These are phyloP conservation scores for Fusarium robinianum DNA, from an alignment of 2,329 filamentous ascomycete species.

Conservation along the genomic window DNA sequence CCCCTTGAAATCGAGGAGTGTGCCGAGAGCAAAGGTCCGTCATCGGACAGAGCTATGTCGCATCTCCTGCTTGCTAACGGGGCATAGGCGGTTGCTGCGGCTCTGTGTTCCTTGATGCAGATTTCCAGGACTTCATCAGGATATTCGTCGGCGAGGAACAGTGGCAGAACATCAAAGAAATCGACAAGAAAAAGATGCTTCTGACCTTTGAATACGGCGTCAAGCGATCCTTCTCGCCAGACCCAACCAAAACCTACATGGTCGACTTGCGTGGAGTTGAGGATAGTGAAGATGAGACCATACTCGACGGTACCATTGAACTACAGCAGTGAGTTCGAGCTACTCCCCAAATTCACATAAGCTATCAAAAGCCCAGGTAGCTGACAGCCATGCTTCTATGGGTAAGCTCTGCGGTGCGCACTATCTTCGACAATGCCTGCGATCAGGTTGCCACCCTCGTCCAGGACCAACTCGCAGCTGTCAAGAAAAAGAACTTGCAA, in stretches of 20 bases:
- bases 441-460: conserved; percentile 1
- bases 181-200: not conserved
- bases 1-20: conserved; percentile 1
- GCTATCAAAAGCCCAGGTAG: too few relatives aligned
- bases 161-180: not conserved
- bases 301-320: not conserved
- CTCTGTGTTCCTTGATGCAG: not conserved
- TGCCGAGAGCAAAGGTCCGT: not conserved
- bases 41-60: too few relatives aligned
- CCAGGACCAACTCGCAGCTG: not conserved
- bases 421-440: not conserved
- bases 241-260: not conserved
- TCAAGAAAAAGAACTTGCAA: not conserved
- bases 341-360: too few relatives aligned
- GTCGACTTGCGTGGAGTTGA: not conserved
- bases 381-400: not conserved
- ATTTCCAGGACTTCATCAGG: not conserved
- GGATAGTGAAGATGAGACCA: not conserved
- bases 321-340: not conserved
- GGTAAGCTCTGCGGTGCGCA: not conserved
- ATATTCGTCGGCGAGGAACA: not conserved
- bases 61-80: not conserved
- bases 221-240: not conserved
- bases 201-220: not conserved
- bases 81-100: not conserved